Evolutionary conservation across 768 basidiomycete species (phyloP), one percentile per base, ranked within the genome.

Genomic region (Kwoniella sp.): DNA sequence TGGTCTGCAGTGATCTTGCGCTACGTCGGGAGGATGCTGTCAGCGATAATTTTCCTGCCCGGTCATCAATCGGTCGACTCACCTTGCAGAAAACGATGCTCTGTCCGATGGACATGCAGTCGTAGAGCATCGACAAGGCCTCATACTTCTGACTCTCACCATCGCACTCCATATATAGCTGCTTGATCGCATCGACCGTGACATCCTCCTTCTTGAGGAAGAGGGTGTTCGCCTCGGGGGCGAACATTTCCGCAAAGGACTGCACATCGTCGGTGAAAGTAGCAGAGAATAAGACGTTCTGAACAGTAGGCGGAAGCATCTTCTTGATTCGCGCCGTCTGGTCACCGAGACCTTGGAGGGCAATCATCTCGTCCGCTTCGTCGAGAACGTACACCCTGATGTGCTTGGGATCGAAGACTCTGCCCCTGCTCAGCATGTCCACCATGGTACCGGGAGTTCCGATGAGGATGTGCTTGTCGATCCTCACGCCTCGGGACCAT

Each of bases 361-460:
- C 91, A 62, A 99, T 78, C 93, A 98, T 98, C 76, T 96, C 95
- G 76, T 99, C 95, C 32, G 95, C 95, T 76, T 99, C 95, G 68
- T 99, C 95, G 7, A 98, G 79, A 3, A 98, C 93, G 50, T 98
- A 89, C 3, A 93, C 88, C 69, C 88, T 89, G 73, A 99, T 81
- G 26, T 84, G 79, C 41, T 79, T 81, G 14, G 85, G 77, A 67
- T 98, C 88, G 52, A 98, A 69, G 37, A 89, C 84, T 66, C 81
- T 79, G 62, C 83, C 78, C 39, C 69, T n/a, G 36, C 51, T 53
- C 65, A 96, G 82, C 67, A 95, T 80, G 74, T 93, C 89, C 33
- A 83, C 79, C 82, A 95, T 85, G 19, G 93, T 98, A 14, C 95
- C 95, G 0, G 95, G 92, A 0, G 92, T 99, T 27, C 95, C 95